Base-by-base conservation (phyloP, 1,139 yeast species). In the Magnusiomyces tetraspermus region DNA sequence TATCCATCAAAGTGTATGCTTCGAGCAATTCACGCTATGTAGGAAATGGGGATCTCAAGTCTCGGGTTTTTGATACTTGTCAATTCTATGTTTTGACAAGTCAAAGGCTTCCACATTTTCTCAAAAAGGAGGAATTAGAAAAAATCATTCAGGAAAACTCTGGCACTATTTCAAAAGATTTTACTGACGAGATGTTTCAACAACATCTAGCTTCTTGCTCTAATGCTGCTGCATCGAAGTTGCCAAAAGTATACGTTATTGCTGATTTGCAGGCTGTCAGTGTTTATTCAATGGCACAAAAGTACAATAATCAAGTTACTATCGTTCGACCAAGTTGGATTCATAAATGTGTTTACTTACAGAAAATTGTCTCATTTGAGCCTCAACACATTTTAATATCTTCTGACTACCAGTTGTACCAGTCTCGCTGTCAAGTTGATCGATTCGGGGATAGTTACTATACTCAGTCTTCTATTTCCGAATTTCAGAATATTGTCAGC, bases 251-350 rank as follows among this genome's bases (percentile, higher is more conserved):
- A 6, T 65, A 67, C 10, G 68, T 71, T 0, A 67, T 80, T 50
- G 62, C 72, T 2, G 65, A 71, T 3, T 64, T 72, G 37, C 83
- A 82, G 0, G 49, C 48, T 17, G 40, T 45, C 13, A 28, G 40
- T n/a, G 48, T 45, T 10, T 13, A n/a, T 21, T n/a, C 48, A 5
- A 21, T 17, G 6, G 17, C 19, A 11, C 22, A 5, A n/a, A 45
- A 31, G 17, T 30, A 11, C 3, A 26, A n/a, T 11, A 30, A 21
- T 10, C 40, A 51, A 0, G 76, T 73, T 58, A 87, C 83, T 60
- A 72, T 90, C 0, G 63, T 88, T 6, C 74, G 69, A 52, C 90
- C 95, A 0, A 67, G 67, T 21, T 92, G 96, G 95, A 65, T 88
- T 6, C 70, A 79, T 47, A 89, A 85, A 58, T 80, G 95, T 60